These are phyloP conservation scores for Rhizoclosmatium sp. DNA, from an alignment of 192 early-diverging fungal genomes.

Conservation along the genomic window DNA sequence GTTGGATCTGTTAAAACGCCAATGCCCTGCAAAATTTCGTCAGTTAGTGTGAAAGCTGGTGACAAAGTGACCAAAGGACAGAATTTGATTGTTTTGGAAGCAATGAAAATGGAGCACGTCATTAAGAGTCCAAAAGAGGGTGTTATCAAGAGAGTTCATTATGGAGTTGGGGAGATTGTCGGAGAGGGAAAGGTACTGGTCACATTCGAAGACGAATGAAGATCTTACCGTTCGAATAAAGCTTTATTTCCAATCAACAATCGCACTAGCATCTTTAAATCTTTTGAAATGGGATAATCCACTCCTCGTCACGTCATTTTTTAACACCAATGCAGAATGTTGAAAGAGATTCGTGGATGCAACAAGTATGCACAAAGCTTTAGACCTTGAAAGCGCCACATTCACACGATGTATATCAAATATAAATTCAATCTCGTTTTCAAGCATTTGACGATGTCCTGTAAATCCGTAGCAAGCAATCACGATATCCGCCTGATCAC, in stretches of 20 bases:
- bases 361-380: conserved; percentile 41
- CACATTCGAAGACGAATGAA: conserved; percentile 60
- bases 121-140: conserved; percentile 83
- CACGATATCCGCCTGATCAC: conserved; percentile 61
- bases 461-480: conserved; percentile 65
- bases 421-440: conserved; percentile 44
- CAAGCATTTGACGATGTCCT: conserved; percentile 27
- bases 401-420: conserved; percentile 46
- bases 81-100: conserved; percentile 87
- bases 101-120: conserved; percentile 99
- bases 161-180: conserved; percentile 87
- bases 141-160: conserved; percentile 75
- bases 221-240: no score
- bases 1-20: conserved; percentile 83
- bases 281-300: neutral
- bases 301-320: neutral
- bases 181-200: conserved; percentile 84
- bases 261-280: neutral
- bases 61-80: conserved; percentile 82
- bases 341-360: conserved; percentile 21
- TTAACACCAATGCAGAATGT: conserved; percentile 30
- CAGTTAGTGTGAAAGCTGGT: conserved; percentile 76
- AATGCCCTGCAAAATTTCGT: conserved; percentile 98
- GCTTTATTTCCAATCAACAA: neutral
- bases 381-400: conserved; percentile 49